Evolutionary conservation across 306 rosid species (phyloP).

Genomic region (Luffa aegyptiaca): DNA sequence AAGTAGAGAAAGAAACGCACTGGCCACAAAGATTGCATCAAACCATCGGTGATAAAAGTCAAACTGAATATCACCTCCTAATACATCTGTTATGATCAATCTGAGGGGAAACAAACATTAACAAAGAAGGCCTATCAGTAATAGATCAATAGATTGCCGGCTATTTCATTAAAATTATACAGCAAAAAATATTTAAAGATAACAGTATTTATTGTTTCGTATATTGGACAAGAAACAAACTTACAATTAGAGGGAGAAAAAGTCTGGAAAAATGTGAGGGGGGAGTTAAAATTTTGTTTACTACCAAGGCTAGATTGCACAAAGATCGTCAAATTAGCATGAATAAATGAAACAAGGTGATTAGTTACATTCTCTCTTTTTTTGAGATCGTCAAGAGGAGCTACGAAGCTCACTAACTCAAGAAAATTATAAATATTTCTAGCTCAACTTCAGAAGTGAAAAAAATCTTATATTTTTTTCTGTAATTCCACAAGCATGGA

Average conservation of each 20-base stretch:
- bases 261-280: background rate
- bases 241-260: background rate
- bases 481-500: background rate
- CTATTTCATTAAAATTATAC: background rate
- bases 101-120: conserved; percentile 30
- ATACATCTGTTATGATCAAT: conserved; percentile 91
- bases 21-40: conserved; percentile 95
- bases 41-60: conserved; percentile 99
- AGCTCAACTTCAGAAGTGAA: background rate
- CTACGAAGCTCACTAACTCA: background rate
- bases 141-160: background rate
- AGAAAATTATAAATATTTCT: background rate
- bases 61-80: conserved; percentile 97
- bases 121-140: background rate
- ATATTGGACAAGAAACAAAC: background rate
- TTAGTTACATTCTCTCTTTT: background rate
- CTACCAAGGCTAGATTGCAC: background rate
- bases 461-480: background rate
- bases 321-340: background rate
- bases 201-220: background rate
- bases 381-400: background rate
- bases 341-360: background rate
- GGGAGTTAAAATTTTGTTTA: background rate
- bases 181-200: background rate
- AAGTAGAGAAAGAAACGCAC: conserved; percentile 96